A percentile compares a stretch with the other conserved stretches of the same genome.
These are phyloP conservation scores for Mycena galericulata DNA, from an alignment of 768 basidiomycete genomes.

Conservation along the genomic window DNA sequence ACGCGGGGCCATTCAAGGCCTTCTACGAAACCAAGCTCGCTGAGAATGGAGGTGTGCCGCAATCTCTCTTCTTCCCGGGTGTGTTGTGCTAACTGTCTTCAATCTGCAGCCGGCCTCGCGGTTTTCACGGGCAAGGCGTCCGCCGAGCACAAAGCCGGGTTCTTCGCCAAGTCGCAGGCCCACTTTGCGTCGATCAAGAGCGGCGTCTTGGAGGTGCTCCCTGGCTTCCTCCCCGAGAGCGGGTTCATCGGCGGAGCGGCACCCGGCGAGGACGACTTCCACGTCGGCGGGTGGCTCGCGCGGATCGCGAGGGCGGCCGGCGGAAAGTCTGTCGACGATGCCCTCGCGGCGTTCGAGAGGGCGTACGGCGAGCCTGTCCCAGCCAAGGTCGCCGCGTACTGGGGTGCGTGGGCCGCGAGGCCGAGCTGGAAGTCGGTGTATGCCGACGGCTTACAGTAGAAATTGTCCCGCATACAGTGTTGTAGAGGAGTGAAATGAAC, in stretches of 20 bases:
- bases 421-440: conserved; percentile 62
- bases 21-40: conserved; percentile 59
- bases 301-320: conserved; percentile 56
- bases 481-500: conserved; percentile 15
- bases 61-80: too few species aligned
- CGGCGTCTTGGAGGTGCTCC: conserved; percentile 56
- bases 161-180: conserved; percentile 51
- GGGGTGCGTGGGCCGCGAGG: conserved; percentile 57
- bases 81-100: background rate
- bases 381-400: conserved; percentile 45
- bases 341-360: conserved; percentile 51
- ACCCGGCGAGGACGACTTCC: conserved; percentile 68
- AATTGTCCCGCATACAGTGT: background rate
- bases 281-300: conserved; percentile 65
- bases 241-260: conserved; percentile 61
- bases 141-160: conserved; percentile 48
- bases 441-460: conserved; percentile 58
- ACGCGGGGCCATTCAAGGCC: conserved; percentile 50
- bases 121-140: conserved; percentile 55
- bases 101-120: conserved; percentile 47
- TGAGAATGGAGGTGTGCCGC: conserved; percentile 45
- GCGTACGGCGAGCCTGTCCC: conserved; percentile 41
- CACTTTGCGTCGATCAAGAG: conserved; percentile 53
- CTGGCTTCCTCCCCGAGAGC: conserved; percentile 52
- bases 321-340: conserved; percentile 50